These are phyloP conservation scores for Fusarium annulatum DNA, from an alignment of 2,329 filamentous ascomycete genomes.

Conservation along the genomic window DNA sequence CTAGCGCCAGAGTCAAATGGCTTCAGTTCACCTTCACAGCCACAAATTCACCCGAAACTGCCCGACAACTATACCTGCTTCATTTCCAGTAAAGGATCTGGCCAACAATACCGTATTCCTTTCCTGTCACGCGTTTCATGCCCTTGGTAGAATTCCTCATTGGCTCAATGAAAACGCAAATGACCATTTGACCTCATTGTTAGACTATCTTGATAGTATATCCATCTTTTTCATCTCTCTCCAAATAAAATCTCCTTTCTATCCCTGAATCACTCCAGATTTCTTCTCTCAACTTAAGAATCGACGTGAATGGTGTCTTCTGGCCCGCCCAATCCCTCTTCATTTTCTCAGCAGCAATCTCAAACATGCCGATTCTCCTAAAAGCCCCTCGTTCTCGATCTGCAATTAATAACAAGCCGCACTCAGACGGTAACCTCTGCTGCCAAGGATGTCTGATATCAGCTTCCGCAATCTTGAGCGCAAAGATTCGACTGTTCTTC, in stretches of 20 bases:
- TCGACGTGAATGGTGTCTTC: neutral
- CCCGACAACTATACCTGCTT: neutral
- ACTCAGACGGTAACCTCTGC: neutral
- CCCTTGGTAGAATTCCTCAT: accelerated
- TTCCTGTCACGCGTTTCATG: accelerated
- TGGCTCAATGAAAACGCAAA: neutral
- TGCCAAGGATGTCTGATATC: neutral
- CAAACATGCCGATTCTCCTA: neutral
- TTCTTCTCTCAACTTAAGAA: neutral
- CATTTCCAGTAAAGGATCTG: accelerated
- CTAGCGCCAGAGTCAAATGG: neutral
- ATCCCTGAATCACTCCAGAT: neutral
- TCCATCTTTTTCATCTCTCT: neutral
- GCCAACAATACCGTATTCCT: accelerated
- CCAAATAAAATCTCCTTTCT: neutral
- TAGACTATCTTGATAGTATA: neutral
- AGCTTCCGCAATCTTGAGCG: neutral
- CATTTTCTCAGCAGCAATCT: neutral
- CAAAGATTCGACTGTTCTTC: neutral
- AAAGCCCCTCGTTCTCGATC: neutral
- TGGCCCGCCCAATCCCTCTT: neutral
- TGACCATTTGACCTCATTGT: neutral
- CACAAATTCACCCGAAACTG: neutral
- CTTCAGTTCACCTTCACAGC: neutral
- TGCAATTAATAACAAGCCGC: neutral